These are phyloP conservation scores for Ramaria rubella DNA, from an alignment of 768 basidiomycete species.

Conservation along the genomic window DNA sequence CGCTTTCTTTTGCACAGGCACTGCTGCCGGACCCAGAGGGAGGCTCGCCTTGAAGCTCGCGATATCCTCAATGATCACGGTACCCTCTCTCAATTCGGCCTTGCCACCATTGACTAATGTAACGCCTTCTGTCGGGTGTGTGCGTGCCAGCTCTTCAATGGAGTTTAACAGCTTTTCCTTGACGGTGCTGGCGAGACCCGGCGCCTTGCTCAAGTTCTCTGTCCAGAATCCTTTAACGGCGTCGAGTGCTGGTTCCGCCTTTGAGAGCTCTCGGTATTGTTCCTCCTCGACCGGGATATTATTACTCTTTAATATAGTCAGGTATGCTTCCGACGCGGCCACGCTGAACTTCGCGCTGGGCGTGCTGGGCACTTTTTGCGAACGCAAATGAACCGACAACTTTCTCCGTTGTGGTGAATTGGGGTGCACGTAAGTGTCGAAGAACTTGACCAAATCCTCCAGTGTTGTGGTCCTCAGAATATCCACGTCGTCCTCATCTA, in stretches of 20 bases:
- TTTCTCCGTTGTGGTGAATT: slow-evolving; percentile 67
- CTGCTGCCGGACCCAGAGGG: slow-evolving; percentile 68
- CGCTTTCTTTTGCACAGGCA: slow-evolving; percentile 36
- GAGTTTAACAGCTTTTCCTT: slow-evolving; percentile 42
- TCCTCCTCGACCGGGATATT: slow-evolving; percentile 44
- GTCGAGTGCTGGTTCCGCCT: slow-evolving; percentile 47
- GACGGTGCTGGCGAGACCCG: slow-evolving; percentile 31
- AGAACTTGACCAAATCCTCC: slow-evolving; percentile 65
- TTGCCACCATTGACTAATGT: slow-evolving; percentile 22
- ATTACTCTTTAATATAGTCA: slow-evolving; percentile 41
- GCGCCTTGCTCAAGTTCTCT: slow-evolving; percentile 26
- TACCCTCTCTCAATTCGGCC: slow-evolving; percentile 39
- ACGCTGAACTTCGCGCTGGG: slow-evolving; percentile 54
- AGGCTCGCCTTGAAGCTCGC: slow-evolving; percentile 60
- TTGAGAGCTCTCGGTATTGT: slow-evolving; percentile 43
- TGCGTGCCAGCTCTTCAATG: slow-evolving; percentile 51
- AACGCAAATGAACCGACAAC: slow-evolving; percentile 74
- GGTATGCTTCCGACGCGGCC: slow-evolving; percentile 58
- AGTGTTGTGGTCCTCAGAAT: slow-evolving; percentile 61
- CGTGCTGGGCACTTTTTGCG: slow-evolving; percentile 36
- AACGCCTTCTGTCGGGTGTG: slow-evolving; percentile 37
- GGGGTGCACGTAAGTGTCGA: slow-evolving; percentile 63
- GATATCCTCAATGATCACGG: slow-evolving; percentile 56
- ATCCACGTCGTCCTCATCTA: slow-evolving; percentile 70
- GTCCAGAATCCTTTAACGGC: slow-evolving; percentile 65